Percentiles rank a stretch among this genome's conserved stretches.
phyloP scores from a whole-genome alignment of 2,329 filamentous ascomycete species.

The Chaetomium globosum region DNA sequence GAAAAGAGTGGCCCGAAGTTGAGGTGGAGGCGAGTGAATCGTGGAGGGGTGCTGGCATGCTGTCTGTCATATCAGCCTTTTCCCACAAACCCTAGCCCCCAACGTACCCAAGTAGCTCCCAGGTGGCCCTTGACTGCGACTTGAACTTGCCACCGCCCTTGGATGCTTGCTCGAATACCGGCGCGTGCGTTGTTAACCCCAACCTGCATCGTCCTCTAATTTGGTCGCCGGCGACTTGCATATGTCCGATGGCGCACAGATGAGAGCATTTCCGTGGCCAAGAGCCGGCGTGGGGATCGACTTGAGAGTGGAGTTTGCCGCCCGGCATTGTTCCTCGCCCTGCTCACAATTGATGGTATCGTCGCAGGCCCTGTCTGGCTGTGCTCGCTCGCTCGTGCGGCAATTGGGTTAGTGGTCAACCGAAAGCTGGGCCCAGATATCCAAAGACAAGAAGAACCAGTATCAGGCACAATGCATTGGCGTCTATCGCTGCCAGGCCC shows the following conservation, averaged over 20 bases:
- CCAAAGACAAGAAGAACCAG: background rate
- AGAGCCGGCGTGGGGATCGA: background rate
- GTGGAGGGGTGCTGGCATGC: too few species aligned
- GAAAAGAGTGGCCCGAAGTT: background rate
- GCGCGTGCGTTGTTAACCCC: background rate
- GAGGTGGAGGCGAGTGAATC: background rate
- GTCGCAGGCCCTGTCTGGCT: background rate
- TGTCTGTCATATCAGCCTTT: background rate
- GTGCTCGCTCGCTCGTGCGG: background rate
- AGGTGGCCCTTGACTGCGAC: too few species aligned
- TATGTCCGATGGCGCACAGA: background rate
- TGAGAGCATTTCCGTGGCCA: background rate
- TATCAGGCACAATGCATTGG: conserved; percentile 24
- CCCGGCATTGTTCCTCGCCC: background rate
- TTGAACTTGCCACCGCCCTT: background rate
- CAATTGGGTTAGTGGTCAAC: background rate
- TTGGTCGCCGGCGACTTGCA: background rate
- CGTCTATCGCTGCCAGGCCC: conserved; percentile 21
- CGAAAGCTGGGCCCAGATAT: background rate
- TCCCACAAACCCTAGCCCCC: background rate
- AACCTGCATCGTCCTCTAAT: background rate
- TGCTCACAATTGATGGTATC: too few species aligned
- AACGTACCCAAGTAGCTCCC: background rate
- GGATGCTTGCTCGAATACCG: background rate
- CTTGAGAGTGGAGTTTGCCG: too few species aligned